A percentile compares a stretch with the other conserved stretches of the same genome.
phyloP scores from a whole-genome alignment of 2,329 filamentous ascomycete species.

The Colletotrichum sp. region DNA sequence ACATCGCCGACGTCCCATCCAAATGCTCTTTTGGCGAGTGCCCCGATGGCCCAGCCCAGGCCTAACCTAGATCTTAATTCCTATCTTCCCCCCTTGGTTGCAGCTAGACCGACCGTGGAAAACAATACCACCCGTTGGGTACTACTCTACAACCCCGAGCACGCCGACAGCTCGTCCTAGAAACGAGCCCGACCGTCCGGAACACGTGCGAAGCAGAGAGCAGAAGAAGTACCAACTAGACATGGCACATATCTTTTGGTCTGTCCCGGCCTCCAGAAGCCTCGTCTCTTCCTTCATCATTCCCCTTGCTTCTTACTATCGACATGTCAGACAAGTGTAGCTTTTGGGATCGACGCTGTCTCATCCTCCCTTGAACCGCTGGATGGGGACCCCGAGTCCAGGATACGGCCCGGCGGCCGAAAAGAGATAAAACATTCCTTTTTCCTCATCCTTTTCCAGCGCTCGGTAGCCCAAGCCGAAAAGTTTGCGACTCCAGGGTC shows the following conservation, averaged over 20 bases:
- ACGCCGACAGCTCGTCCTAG: neutral
- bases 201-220: neutral
- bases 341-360: neutral
- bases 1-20: neutral
- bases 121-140: neutral
- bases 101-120: neutral
- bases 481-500: neutral
- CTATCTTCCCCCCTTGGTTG: neutral
- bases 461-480: neutral
- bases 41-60: neutral
- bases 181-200: neutral
- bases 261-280: neutral
- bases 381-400: neutral
- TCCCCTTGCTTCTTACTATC: constrained; percentile 12
- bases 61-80: neutral
- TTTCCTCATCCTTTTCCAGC: neutral
- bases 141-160: neutral
- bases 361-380: neutral
- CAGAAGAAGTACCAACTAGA: neutral
- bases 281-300: neutral
- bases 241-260: neutral
- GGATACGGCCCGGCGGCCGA: neutral
- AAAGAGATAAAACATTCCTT: neutral
- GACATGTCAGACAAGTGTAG: neutral
- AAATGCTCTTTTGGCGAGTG: neutral